A percentile compares a stretch with the other conserved stretches of the same genome.
phyloP scores from a whole-genome alignment of 2,329 filamentous ascomycete genomes.

The Cladosporium sp. region DNA sequence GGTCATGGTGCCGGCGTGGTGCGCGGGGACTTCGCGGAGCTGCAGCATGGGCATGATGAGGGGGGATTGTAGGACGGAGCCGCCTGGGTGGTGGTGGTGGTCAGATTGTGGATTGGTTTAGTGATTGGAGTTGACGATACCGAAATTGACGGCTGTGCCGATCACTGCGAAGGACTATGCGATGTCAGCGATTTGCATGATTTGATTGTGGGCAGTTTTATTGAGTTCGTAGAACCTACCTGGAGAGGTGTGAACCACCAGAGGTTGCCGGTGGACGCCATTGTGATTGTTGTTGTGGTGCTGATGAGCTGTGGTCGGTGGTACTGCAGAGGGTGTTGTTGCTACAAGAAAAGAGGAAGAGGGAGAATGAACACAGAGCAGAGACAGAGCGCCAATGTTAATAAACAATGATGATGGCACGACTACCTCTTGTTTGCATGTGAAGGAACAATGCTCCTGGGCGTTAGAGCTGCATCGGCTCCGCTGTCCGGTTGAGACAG shows the following conservation, averaged over 20 bases:
- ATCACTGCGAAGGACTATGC: constrained; percentile 28
- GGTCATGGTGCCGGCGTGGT: constrained; percentile 31
- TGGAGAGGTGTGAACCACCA: constrained; percentile 37
- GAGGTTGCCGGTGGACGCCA: constrained; percentile 30
- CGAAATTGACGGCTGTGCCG: constrained; percentile 35
- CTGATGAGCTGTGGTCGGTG: neutral
- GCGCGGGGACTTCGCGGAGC: constrained; percentile 27
- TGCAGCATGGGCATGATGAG: constrained; percentile 36
- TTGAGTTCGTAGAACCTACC: constrained; percentile 6
- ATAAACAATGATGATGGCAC: constrained; percentile 10
- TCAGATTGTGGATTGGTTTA: constrained; percentile 5
- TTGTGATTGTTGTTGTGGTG: constrained; percentile 21
- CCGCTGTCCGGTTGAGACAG: constrained; percentile 17
- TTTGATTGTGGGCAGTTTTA: neutral
- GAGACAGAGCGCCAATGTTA: neutral
- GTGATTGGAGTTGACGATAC: neutral
- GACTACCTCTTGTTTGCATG: constrained; percentile 11
- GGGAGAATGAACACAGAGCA: neutral
- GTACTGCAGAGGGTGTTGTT: neutral
- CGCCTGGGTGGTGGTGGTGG: constrained; percentile 24
- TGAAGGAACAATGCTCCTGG: constrained; percentile 7
- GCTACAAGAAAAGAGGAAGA: neutral
- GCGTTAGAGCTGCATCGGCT: constrained; percentile 13
- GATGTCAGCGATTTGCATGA: constrained; percentile 1
- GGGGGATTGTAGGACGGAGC: constrained; percentile 35